Evolutionary conservation across 257 asterid species (phyloP).

Genomic region (Lycium ferocissimum): DNA sequence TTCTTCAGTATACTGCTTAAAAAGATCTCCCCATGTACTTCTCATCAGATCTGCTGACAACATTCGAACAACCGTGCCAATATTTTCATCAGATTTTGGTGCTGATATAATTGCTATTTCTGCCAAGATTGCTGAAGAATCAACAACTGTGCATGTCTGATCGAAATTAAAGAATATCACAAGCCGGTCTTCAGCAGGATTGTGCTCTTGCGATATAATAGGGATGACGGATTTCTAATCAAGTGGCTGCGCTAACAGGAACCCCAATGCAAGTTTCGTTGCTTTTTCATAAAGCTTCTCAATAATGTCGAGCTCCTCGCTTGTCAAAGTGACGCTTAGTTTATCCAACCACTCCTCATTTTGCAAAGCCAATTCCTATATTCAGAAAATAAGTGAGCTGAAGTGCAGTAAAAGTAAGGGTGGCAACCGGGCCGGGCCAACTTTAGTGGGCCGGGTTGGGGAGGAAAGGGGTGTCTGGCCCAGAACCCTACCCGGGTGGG

Average conservation of each 20-base stretch:
- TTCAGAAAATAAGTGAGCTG: constrained; percentile 13
- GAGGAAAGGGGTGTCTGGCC: too few species aligned
- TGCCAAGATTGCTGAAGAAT: constrained; percentile 92
- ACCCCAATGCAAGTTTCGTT: constrained; percentile 72
- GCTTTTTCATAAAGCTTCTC: constrained; percentile 88
- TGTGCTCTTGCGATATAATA: constrained; percentile 68
- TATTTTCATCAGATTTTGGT: constrained; percentile 55
- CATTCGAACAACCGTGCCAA: constrained; percentile 53
- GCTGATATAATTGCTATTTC: constrained; percentile 78
- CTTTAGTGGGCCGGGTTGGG: too few species aligned
- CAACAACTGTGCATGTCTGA: constrained; percentile 79
- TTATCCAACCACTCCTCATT: constrained; percentile 81
- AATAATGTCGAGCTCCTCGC: constrained; percentile 78
- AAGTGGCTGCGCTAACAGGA: constrained; percentile 74
- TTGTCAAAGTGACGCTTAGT: constrained; percentile 83
- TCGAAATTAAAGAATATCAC: constrained; percentile 91
- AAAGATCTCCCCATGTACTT: constrained; percentile 72
- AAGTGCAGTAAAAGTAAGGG: background rate
- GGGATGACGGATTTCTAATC: constrained; percentile 75
- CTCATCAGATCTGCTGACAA: constrained; percentile 69
- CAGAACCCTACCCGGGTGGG: too few species aligned
- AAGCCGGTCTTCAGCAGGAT: constrained; percentile 56
- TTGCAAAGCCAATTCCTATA: constrained; percentile 67
- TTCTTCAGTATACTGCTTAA: constrained; percentile 78
- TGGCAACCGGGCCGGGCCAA: too few species aligned